A percentile compares a stretch with the other conserved stretches of the same genome.
These are phyloP conservation scores for Cladophialophora yegresii DNA, from an alignment of 2,329 filamentous ascomycete species.

Conservation along the genomic window DNA sequence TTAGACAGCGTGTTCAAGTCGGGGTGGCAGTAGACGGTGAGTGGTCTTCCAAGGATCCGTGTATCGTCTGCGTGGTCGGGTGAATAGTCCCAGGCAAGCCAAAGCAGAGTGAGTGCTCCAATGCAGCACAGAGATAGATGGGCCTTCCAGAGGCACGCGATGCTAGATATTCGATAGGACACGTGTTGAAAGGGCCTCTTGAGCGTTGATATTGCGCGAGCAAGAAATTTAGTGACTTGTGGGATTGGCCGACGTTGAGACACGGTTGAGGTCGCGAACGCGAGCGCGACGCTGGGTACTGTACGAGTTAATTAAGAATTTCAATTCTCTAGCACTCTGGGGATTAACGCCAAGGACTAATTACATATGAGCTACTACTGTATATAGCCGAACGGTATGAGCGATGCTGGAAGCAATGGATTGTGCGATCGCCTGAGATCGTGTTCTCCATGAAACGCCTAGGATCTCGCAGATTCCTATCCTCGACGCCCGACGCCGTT, in stretches of 20 bases:
- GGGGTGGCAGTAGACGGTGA: neutral
- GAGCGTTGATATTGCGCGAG: neutral
- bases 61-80: neutral
- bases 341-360: neutral
- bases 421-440: neutral
- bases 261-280: neutral
- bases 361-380: neutral
- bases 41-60: neutral
- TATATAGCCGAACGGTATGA: neutral
- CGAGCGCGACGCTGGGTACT: neutral
- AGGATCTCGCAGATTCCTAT: neutral
- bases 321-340: neutral
- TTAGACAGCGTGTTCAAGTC: neutral
- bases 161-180: neutral
- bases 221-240: neutral
- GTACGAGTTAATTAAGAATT: no score
- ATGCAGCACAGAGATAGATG: neutral
- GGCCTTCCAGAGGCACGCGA: neutral
- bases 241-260: neutral
- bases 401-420: neutral
- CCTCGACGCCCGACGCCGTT: conserved; percentile 3
- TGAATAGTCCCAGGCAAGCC: neutral
- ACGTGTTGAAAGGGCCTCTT: neutral
- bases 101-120: neutral
- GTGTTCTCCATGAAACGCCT: neutral